A percentile compares a stretch with the other conserved stretches of the same genome.
Evolutionary conservation across 2,329 filamentous ascomycete genomes (phyloP).

Genomic region (Botrytis cinerea): DNA sequence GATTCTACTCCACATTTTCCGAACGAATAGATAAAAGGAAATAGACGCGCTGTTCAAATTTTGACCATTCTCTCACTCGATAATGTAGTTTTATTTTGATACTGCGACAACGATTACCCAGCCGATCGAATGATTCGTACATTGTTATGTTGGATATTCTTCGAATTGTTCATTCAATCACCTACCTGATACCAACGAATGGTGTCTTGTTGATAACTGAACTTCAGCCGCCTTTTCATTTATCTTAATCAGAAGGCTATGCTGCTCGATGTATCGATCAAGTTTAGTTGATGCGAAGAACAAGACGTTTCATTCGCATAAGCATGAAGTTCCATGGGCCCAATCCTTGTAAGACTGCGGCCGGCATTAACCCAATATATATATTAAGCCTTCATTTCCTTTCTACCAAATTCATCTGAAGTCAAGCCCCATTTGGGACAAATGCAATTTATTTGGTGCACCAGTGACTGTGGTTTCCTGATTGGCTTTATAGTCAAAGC

Average conservation of each 20-base stretch:
- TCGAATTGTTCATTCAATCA: background rate
- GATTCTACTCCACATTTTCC: background rate
- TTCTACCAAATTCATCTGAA: background rate
- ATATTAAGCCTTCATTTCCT: background rate
- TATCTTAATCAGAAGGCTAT: background rate
- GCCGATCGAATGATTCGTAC: background rate
- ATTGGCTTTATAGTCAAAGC: background rate
- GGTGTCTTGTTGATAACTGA: background rate
- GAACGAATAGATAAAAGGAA: background rate
- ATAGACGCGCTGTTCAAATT: background rate
- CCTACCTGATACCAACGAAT: background rate
- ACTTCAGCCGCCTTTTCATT: background rate
- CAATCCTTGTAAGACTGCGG: background rate
- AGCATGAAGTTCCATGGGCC: background rate
- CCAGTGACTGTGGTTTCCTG: background rate
- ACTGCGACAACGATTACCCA: background rate
- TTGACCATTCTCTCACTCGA: background rate
- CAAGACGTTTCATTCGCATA: background rate
- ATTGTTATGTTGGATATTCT: background rate
- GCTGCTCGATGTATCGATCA: background rate
- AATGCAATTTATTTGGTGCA: conserved; percentile 4
- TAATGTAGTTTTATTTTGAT: background rate
- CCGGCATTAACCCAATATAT: background rate
- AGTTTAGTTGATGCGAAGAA: background rate
- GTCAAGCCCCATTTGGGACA: background rate